phyloP scores from a whole-genome alignment of 2,329 filamentous ascomycete species.

The Penicillium brasilianum region DNA sequence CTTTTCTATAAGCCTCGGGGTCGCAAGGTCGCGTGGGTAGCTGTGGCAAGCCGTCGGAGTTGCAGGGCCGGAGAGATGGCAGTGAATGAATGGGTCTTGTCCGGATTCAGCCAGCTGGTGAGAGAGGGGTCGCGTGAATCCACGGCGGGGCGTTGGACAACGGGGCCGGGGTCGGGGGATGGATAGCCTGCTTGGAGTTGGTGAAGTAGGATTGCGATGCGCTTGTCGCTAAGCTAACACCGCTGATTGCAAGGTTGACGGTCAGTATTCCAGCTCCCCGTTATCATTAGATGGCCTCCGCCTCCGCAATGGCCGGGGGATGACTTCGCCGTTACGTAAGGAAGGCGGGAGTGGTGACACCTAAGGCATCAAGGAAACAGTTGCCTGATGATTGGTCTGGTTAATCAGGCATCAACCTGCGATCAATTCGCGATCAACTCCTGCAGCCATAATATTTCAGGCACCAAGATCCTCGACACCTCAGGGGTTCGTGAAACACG shows the following conservation, averaged over 20 bases:
- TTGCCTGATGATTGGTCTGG: background rate
- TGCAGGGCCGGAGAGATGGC: constrained; percentile 5
- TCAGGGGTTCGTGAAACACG: background rate
- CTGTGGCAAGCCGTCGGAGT: constrained; percentile 11
- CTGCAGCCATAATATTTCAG: background rate
- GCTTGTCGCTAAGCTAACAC: background rate
- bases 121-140: constrained; percentile 9
- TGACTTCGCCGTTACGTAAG: constrained; percentile 17
- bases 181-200: background rate
- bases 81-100: background rate
- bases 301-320: constrained; percentile 17
- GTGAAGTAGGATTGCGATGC: background rate
- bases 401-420: background rate
- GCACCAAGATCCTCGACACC: background rate
- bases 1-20: background rate
- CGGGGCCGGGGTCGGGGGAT: background rate
- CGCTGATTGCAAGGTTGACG: background rate
- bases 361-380: background rate
- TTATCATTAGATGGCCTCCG: constrained; percentile 5
- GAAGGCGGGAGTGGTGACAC: background rate
- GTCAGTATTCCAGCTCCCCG: background rate
- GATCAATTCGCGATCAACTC: background rate
- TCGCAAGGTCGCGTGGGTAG: constrained; percentile 11
- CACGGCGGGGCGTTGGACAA: constrained; percentile 5
- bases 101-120: constrained; percentile 15